These are phyloP conservation scores for Chrysoporthe cubensis DNA, from an alignment of 2,329 filamentous ascomycete genomes.

Conservation along the genomic window DNA sequence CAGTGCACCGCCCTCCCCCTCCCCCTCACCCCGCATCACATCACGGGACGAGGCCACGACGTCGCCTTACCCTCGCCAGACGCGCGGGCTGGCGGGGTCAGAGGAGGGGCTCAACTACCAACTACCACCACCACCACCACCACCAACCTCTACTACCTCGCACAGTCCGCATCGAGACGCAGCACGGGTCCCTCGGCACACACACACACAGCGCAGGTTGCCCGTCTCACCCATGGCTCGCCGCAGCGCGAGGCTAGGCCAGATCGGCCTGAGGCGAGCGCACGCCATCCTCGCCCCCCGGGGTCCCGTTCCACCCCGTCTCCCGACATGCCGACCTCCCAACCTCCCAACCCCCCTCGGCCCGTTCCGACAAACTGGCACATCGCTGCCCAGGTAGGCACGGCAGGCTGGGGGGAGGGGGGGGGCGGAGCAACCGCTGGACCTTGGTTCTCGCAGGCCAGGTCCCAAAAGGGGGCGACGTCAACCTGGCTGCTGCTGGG, in stretches of 20 bases:
- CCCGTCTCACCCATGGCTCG: no score
- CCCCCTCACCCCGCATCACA: no score
- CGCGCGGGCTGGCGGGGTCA: background rate
- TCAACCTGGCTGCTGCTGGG: background rate
- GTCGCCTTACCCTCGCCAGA: background rate
- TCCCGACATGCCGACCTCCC: conserved; percentile 7
- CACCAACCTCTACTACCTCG: no score
- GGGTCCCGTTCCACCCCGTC: conserved; percentile 14
- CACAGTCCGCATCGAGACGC: no score
- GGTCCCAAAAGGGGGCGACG: background rate
- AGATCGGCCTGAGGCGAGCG: no score
- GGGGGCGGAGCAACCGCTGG: background rate
- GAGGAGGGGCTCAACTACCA: background rate
- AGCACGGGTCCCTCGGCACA: no score
- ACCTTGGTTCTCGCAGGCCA: background rate
- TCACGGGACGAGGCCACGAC: no score
- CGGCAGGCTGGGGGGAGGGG: background rate
- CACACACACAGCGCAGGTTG: no score
- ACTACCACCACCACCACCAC: no score
- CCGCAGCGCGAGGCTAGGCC: no score
- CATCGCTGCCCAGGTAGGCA: background rate
- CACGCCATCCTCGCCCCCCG: conserved; percentile 1
- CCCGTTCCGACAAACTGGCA: conserved; percentile 13
- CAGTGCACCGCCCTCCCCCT: no score
- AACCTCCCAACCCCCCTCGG: conserved; percentile 13